Percentiles rank a stretch among this genome's conserved stretches.
phyloP scores from a whole-genome alignment of 129 eudicot genomes.

The Flaveria linearis region DNA sequence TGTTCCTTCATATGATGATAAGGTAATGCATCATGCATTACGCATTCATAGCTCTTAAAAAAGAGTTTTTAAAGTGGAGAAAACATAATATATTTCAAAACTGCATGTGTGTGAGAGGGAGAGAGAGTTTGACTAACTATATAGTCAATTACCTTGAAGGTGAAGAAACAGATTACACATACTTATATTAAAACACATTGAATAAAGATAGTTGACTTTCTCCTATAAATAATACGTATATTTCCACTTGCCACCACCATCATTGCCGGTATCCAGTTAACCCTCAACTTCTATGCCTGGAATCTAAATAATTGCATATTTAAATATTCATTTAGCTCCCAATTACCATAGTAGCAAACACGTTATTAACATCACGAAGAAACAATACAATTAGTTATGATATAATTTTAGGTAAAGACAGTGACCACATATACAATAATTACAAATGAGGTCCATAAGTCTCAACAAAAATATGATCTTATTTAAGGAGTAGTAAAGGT shows the following conservation, averaged over 20 bases:
- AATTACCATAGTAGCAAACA: background rate
- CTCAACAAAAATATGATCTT: background rate
- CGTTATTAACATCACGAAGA: background rate
- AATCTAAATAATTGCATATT: background rate
- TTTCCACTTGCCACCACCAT: background rate
- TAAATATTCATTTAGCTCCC: background rate
- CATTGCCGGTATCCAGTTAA: slow-evolving; percentile 3
- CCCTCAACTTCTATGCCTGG: no score
- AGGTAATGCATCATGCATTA: slow-evolving; percentile 21
- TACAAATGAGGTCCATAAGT: background rate
- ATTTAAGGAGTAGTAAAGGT: no score
- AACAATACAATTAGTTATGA: background rate
- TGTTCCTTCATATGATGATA: slow-evolving; percentile 12
- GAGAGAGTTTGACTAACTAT: background rate
- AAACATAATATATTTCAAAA: background rate
- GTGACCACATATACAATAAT: background rate
- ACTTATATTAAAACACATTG: background rate
- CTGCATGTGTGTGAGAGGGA: background rate
- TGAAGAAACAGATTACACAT: background rate
- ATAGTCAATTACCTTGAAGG: slow-evolving; percentile 7
- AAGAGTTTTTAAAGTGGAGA: background rate
- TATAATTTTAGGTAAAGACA: background rate
- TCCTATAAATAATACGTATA: background rate
- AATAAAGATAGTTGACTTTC: slow-evolving; percentile 24
- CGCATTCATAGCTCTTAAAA: background rate